Evolutionary conservation across 1,284 basidiomycete genomes (phyloP).

Genomic region (Porogramme epimiltina): DNA sequence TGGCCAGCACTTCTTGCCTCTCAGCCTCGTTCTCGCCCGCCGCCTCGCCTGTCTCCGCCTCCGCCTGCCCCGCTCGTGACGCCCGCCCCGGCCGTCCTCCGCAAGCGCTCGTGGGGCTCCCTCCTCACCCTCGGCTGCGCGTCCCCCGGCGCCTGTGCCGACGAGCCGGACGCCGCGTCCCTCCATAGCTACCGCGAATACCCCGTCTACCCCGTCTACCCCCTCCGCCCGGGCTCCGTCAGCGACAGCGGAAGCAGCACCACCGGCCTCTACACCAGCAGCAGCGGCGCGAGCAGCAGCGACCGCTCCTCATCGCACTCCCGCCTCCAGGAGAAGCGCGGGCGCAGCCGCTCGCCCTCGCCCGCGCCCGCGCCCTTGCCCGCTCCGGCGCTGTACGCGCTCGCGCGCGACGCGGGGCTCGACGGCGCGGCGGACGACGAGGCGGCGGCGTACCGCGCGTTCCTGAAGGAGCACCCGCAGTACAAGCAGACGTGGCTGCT

Average conservation of each 20-base stretch:
- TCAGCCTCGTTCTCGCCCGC: no score
- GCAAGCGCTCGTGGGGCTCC: conserved; percentile 31
- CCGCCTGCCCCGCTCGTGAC: no score
- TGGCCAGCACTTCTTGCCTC: no score
- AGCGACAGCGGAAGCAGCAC: conserved; percentile 31
- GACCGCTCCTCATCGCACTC: background rate
- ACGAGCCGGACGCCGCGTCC: conserved; percentile 17
- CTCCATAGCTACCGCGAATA: conserved; percentile 24
- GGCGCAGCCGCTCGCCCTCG: no score
- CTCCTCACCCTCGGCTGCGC: conserved; percentile 33
- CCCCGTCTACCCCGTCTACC: conserved; percentile 18
- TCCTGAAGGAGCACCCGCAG: conserved; percentile 34
- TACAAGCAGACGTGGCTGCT: conserved; percentile 46
- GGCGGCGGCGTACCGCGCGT: background rate
- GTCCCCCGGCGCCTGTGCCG: no score
- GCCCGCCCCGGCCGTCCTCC: conserved; percentile 19
- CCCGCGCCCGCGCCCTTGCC: conserved; percentile 32
- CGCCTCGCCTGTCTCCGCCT: conserved; percentile 22
- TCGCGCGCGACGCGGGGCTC: conserved; percentile 17
- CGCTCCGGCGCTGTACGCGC: no score
- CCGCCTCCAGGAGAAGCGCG: conserved; percentile 30
- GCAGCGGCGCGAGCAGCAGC: background rate
- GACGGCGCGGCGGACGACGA: conserved; percentile 33
- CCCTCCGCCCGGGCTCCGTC: conserved; percentile 20
- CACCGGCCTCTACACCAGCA: background rate